A percentile compares a stretch with the other conserved stretches of the same genome.
These are phyloP conservation scores for Aspergillus sp. DNA, from an alignment of 2,329 filamentous ascomycete genomes.

Conservation along the genomic window DNA sequence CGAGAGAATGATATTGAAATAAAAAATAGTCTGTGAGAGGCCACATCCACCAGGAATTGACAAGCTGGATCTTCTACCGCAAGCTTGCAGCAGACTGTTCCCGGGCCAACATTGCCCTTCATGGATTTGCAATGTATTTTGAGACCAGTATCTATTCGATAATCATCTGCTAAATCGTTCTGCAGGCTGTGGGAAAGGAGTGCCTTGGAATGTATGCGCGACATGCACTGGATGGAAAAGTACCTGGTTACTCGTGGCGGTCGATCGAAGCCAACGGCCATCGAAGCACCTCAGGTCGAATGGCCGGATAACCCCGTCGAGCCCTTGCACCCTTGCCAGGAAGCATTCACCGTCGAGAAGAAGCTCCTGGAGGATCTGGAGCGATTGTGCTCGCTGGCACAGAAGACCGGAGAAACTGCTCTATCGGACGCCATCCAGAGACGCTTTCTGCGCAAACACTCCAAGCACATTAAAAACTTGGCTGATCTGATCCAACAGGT, in stretches of 20 bases:
- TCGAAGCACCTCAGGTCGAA: conserved; percentile 13
- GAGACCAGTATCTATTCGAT: background rate
- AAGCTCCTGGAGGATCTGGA: conserved; percentile 14
- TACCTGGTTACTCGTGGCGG: conserved; percentile 19
- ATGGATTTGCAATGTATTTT: conserved; percentile 17
- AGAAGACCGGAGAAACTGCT: conserved; percentile 8
- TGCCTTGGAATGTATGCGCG: conserved; percentile 15
- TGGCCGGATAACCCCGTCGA: conserved; percentile 18
- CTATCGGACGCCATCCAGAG: conserved; percentile 11
- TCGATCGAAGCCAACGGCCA: conserved; percentile 15
- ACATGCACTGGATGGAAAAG: conserved; percentile 18
- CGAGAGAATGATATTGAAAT: background rate
- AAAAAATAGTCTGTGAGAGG: conserved; percentile 14
- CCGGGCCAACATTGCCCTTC: conserved; percentile 15
- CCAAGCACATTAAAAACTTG: conserved; percentile 18
- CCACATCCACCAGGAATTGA: conserved; percentile 16
- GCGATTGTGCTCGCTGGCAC: conserved; percentile 11
- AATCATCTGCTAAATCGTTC: background rate
- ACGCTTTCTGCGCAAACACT: conserved; percentile 15
- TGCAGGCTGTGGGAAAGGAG: conserved; percentile 15
- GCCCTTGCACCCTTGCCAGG: conserved; percentile 11
- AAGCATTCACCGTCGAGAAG: conserved; percentile 14
- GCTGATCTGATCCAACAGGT: conserved; percentile 18
- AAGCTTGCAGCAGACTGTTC: conserved; percentile 17
- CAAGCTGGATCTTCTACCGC: conserved; percentile 18